A percentile compares a stretch with the other conserved stretches of the same genome.
Evolutionary conservation across 2,329 filamentous ascomycete species (phyloP).

Genomic region (Sporothrix globosa): DNA sequence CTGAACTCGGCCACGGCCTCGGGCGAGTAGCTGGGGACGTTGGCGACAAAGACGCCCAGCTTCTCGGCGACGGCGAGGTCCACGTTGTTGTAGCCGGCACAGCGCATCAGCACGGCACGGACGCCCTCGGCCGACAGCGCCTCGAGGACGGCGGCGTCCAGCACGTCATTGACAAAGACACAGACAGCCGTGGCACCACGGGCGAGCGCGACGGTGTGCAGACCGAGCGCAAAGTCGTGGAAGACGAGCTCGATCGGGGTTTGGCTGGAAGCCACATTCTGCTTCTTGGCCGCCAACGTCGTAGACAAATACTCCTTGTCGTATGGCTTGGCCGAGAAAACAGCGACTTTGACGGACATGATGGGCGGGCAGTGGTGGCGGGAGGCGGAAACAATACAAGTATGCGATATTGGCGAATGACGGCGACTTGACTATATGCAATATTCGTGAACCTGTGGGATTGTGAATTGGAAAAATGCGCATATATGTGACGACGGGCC

Average conservation of each 20-base stretch:
- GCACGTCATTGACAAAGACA: conserved; percentile 68
- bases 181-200: conserved; percentile 61
- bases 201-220: conserved; percentile 60
- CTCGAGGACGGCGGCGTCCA: conserved; percentile 56
- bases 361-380: not conserved
- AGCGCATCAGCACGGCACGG: conserved; percentile 64
- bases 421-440: no score
- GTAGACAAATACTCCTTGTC: conserved; percentile 59
- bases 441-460: no score
- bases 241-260: conserved; percentile 55
- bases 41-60: conserved; percentile 63
- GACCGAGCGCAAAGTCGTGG: conserved; percentile 60
- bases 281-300: conserved; percentile 45
- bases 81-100: conserved; percentile 70
- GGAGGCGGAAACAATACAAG: not conserved
- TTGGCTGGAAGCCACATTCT: not conserved
- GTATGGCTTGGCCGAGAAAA: conserved; percentile 68
- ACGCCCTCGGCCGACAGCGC: conserved; percentile 56
- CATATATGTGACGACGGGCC: no score
- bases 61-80: conserved; percentile 59
- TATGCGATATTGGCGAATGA: no score
- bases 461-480: no score
- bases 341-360: conserved; percentile 58
- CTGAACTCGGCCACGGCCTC: conserved; percentile 72
- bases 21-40: conserved; percentile 69